phyloP scores from a whole-genome alignment of 176 grass and related monocot genomes.

The Cenchrus purpureus region DNA sequence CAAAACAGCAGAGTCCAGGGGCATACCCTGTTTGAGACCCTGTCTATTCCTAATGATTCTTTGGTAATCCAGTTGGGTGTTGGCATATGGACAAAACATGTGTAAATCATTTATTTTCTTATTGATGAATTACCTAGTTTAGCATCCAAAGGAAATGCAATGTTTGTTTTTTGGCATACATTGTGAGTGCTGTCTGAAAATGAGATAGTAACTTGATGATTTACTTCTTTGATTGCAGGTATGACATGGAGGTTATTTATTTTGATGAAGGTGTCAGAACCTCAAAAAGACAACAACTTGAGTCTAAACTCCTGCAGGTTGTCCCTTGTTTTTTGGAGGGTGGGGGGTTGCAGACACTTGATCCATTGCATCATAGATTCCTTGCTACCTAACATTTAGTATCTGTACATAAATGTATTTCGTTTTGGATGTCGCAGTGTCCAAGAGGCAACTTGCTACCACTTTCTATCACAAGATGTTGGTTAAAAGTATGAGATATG shows the following conservation, averaged over 20 bases:
- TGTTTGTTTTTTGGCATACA: conserved; percentile 20
- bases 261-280: conserved; percentile 95
- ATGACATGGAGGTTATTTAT: conserved; percentile 84
- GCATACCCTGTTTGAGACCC: neutral
- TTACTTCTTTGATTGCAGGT: conserved; percentile 53
- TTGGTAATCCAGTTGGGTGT: neutral
- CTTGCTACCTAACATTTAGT: neutral
- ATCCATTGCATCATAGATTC: conserved; percentile 1
- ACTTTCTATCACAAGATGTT: neutral
- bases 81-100: neutral
- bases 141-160: conserved; percentile 15
- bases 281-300: conserved; percentile 88
- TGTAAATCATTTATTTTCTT: conserved; percentile 25
- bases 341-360: neutral
- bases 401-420: neutral
- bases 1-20: neutral
- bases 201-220: neutral
- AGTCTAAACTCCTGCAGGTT: conserved; percentile 91
- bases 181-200: neutral
- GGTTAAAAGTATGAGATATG: neutral
- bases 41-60: neutral
- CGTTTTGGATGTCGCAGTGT: neutral
- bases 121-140: neutral
- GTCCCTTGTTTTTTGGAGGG: neutral
- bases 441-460: neutral